Evolutionary conservation across 129 eudicot genomes (phyloP), one percentile per base, ranked within the genome.

Genomic region (Centaurea solstitialis): DNA sequence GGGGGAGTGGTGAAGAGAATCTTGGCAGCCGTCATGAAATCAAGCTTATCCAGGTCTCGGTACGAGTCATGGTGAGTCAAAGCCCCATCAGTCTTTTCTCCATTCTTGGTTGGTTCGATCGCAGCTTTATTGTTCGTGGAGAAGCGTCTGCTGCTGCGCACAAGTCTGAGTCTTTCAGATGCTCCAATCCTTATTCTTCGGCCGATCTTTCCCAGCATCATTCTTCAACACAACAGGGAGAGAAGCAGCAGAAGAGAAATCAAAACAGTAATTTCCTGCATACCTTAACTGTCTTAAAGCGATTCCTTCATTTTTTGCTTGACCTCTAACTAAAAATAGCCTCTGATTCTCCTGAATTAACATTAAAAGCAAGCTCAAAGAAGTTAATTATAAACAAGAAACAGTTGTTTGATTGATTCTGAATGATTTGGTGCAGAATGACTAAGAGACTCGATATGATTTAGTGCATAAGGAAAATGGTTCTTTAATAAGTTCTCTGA

Each of bases 21-120:
- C 81, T 87, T 94, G 67, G 98, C 81, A 62, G 98, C 98, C 37
- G 89, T 81, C 98, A 89, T 89, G 85, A 94, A 94, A 82, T 94
- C 96, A 69, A 94, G 98, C 38, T 94, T 90, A 10, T 87, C 82
- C 0, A 94, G 89, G 47, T 91, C 86, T 72, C 89, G 85, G 77
- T 94, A 92, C 5, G 88, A 88, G 33, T 94, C 97, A 40, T 73
- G 33, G 45, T 76, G 86, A 79, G 86, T 89, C 83, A 88, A 79
- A 1, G 89, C 53, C 23, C 62, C 73, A 41, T 73, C 70, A 17
- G 2, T 26, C 73, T 75, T 80, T 68, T 76, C 76, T 57, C 64
- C 72, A 73, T 57, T 83, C 12, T 10, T 81, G 81, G 18, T 65
- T 74, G 79, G 24, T 53, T 50, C 74, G 35, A 40, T 62, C 40